Evolutionary conservation across 2,329 filamentous ascomycete genomes (phyloP).

Genomic region (Aulographum hederae): DNA sequence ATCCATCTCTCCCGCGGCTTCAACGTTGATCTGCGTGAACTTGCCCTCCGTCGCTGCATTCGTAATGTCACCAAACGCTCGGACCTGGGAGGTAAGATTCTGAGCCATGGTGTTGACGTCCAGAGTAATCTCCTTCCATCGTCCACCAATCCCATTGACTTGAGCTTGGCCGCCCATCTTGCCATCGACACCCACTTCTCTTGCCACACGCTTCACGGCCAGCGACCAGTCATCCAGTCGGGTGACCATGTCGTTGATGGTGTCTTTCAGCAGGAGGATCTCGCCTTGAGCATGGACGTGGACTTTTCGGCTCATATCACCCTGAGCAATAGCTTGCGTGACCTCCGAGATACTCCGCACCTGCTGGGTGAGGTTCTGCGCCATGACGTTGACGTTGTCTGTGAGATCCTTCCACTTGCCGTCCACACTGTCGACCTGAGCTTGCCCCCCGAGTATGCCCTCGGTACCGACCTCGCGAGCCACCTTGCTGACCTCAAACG

Average conservation of each 20-base stretch:
- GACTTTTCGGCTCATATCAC: conserved; percentile 91
- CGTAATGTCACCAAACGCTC: conserved; percentile 96
- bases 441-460: conserved; percentile 44
- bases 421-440: conserved; percentile 45
- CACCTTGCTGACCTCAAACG: conserved; percentile 47
- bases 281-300: conserved; percentile 90
- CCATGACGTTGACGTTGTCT: conserved; percentile 51
- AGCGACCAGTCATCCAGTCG: conserved; percentile 89
- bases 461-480: conserved; percentile 47
- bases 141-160: conserved; percentile 76
- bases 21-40: conserved; percentile 91
- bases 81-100: conserved; percentile 83
- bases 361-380: conserved; percentile 43
- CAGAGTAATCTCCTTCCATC: conserved; percentile 97
- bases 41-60: conserved; percentile 93
- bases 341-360: conserved; percentile 87
- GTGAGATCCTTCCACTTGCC: conserved; percentile 50
- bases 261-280: conserved; percentile 84
- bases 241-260: conserved; percentile 98
- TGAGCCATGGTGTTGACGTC: conserved; percentile 84
- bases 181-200: conserved; percentile 91
- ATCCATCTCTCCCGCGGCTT: conserved; percentile 97
- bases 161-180: conserved; percentile 98
- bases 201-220: conserved; percentile 85
- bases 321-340: conserved; percentile 86